Evolutionary conservation across 495 filamentous ascomycete species (phyloP).

Genomic region (Aspergillus nidulans): DNA sequence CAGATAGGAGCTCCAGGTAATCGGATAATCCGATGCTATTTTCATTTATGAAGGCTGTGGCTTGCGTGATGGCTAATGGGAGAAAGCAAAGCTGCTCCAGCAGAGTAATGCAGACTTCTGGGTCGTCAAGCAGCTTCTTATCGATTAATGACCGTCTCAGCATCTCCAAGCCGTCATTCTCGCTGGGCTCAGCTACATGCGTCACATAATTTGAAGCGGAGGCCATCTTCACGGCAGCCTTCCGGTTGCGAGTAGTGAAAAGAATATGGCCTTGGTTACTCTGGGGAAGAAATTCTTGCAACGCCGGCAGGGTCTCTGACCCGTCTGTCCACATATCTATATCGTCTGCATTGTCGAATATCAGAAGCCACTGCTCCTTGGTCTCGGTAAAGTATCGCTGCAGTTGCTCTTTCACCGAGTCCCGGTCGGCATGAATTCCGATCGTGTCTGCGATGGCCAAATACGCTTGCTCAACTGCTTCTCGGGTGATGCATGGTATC

Average conservation of each 20-base stretch:
- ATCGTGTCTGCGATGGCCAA: neutral
- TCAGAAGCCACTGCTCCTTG: neutral
- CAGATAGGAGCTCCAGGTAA: conserved; percentile 44
- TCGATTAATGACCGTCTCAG: neutral
- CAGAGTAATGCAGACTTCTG: conserved; percentile 21
- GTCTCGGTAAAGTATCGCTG: neutral
- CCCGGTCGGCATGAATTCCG: neutral
- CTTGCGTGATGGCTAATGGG: conserved; percentile 2
- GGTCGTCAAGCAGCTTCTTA: conserved; percentile 6
- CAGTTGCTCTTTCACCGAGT: neutral
- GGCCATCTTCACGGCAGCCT: neutral
- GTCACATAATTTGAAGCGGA: neutral
- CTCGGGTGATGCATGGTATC: neutral
- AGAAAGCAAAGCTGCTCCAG: conserved; percentile 2
- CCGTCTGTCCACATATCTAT: neutral
- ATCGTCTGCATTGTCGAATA: conserved; percentile 8
- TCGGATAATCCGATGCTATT: conserved; percentile 13
- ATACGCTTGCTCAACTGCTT: conserved; percentile 3
- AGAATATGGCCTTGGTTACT: neutral
- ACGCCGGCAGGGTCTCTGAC: neutral
- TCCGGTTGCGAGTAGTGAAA: conserved; percentile 3
- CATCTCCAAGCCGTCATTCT: neutral
- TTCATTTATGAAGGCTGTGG: neutral
- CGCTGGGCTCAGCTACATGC: neutral
- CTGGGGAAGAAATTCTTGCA: neutral